These are phyloP conservation scores for Bryum argenteum DNA, from an alignment of 225 moss, liverwort and hornwort species.

Conservation along the genomic window DNA sequence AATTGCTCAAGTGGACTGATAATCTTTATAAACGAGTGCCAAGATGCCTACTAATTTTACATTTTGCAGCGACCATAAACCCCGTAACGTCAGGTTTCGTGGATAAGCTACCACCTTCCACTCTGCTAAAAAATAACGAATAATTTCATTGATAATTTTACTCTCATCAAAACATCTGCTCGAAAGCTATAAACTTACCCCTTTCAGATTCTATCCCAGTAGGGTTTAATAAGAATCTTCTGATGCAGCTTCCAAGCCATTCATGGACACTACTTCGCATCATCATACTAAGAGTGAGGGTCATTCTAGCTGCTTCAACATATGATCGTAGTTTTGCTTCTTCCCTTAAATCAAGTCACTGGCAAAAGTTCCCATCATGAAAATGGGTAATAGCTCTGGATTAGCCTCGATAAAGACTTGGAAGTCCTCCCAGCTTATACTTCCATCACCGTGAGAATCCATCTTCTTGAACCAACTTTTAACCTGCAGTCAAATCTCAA, in stretches of 20 bases:
- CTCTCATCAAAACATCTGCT: background rate
- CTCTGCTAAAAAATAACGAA: background rate
- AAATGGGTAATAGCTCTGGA: constrained; percentile 72
- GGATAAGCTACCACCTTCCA: background rate
- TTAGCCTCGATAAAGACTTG: constrained; percentile 71
- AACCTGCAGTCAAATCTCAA: constrained; percentile 45
- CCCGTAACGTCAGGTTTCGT: background rate
- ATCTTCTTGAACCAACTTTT: constrained; percentile 70
- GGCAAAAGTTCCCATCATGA: constrained; percentile 55
- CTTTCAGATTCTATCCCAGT: constrained; percentile 5
- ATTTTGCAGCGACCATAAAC: constrained; percentile 21
- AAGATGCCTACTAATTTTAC: constrained; percentile 7
- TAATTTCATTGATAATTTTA: constrained; percentile 15
- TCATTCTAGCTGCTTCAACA: background rate
- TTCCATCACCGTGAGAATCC: constrained; percentile 58
- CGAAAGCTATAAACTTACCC: constrained; percentile 5
- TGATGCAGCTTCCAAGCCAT: constrained; percentile 25
- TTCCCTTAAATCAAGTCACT: background rate
- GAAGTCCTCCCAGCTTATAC: constrained; percentile 72
- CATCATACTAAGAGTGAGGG: constrained; percentile 4
- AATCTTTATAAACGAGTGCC: background rate
- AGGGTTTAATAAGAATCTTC: constrained; percentile 23
- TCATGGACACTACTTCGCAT: constrained; percentile 1
- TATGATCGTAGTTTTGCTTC: background rate
- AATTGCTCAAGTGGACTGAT: background rate